phyloP scores from a whole-genome alignment of 2,329 filamentous ascomycete species.

The Cladosporium sp. region DNA sequence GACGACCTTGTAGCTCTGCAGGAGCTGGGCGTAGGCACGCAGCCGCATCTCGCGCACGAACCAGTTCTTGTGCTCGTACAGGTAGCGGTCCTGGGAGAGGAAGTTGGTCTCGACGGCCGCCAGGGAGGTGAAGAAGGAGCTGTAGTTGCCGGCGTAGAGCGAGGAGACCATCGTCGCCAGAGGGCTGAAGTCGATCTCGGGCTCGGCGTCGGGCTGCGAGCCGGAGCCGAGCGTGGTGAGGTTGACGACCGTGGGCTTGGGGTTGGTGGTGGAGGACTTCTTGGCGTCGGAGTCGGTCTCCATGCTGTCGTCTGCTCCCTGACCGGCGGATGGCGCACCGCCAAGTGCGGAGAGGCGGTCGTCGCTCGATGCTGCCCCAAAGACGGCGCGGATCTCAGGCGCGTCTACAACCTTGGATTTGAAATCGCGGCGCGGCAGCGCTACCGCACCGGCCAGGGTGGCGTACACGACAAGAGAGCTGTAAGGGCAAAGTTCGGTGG shows the following conservation, averaged over 20 bases:
- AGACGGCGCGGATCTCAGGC: conserved; percentile 94
- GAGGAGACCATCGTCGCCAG: conserved; percentile 85
- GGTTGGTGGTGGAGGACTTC: conserved; percentile 37
- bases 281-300: conserved; percentile 20
- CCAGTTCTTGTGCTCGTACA: conserved; percentile 94
- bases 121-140: conserved; percentile 85
- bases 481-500: conserved; percentile 97
- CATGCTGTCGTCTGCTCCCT: conserved; percentile 70
- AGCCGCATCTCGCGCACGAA: conserved; percentile 98
- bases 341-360: conserved; percentile 81
- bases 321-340: conserved; percentile 76
- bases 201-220: conserved; percentile 57
- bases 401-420: conserved; percentile 99
- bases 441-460: conserved; percentile 88
- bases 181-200: conserved; percentile 81
- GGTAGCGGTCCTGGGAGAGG: conserved; percentile 87
- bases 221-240: conserved; percentile 72
- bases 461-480: conserved; percentile 93
- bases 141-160: conserved; percentile 91
- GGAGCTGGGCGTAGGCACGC: conserved; percentile 90
- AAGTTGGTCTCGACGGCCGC: conserved; percentile 91
- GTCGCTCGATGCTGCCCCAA: conserved; percentile 69
- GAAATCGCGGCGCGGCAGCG: conserved; percentile 95
- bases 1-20: conserved; percentile 96
- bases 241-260: conserved; percentile 72